Base-by-base conservation (phyloP, 768 basidiomycete genomes). In the Panaeolus papilionaceus region DNA sequence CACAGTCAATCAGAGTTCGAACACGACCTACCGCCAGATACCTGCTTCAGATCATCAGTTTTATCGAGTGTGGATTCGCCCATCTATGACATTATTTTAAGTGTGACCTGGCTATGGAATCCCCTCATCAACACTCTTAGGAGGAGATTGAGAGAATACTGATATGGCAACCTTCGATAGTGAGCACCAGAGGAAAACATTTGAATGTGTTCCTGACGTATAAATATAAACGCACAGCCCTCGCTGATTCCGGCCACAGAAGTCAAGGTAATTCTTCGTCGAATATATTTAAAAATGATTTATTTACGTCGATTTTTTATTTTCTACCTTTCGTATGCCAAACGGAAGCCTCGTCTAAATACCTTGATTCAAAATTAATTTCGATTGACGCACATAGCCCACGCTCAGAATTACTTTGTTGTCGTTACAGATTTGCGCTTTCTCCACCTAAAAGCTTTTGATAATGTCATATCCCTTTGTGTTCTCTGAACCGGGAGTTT, bases 331-430 rank as follows among this genome's bases (percentile, higher is more conserved):
- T 18, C 20, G 6, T 58, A 7, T 58, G 33, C 11, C 54, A 33
- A 7, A 58, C 20, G 54, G 54, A 28, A 58, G 54, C 12, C 28
- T 58, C 54, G 54, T 58, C 54, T 58, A 58, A 58, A 33, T 58
- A 58, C 54, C 54, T 58, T 58, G 33, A 37, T 58, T 58, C 37
- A 58, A 58, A 58, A 33, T 58, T 58, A 33, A 58, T 58, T 28
- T 28, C 54, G 33, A 28, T 58, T 58, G 54, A 58, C 28, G 54
- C 20, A 49, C 47, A 23, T n/a, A 49, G 47, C 23, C 20, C 47
- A 26, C 47, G n/a, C 20, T 10, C n/a, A 47, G n/a, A 4, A 18
- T 49, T 20, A 49, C 7, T 23, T 49, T 8, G 16, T 8, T 8
- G 16, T 8, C 23, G 10, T 26, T 23, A 20, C 0, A 49, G 44